phyloP scores from a whole-genome alignment of 352 stramenopile genomes.

The Phytophthora quininea region DNA sequence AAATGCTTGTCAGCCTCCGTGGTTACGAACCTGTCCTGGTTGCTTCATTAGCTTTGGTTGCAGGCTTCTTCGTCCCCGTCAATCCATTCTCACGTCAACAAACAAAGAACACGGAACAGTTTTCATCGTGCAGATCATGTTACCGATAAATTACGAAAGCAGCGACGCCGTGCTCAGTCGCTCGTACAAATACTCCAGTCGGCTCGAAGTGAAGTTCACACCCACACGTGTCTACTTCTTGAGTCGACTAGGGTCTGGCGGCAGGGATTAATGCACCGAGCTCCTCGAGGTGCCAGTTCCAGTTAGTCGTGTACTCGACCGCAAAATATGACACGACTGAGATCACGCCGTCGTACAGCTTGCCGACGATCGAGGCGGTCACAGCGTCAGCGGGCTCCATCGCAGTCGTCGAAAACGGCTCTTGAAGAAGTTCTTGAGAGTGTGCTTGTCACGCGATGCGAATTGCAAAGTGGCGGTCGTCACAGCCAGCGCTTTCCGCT shows the following conservation, averaged over 20 bases:
- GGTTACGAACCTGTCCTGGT: too few relatives aligned
- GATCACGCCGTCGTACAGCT: constrained; percentile 30
- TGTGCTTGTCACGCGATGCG: constrained; percentile 1
- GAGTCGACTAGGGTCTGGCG: constrained; percentile 3
- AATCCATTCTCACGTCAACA: too few relatives aligned
- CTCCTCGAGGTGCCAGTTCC: constrained; percentile 35
- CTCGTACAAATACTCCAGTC: not conserved
- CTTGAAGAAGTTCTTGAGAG: not conserved
- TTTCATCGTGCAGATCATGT: not conserved
- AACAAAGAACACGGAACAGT: constrained; percentile 1
- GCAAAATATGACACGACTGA: constrained; percentile 31
- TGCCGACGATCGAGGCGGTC: constrained; percentile 19
- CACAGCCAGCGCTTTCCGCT: constrained; percentile 6
- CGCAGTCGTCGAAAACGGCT: not conserved
- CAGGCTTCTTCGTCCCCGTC: too few relatives aligned
- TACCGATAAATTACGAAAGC: constrained; percentile 16
- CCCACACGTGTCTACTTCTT: too few relatives aligned
- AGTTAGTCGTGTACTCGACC: constrained; percentile 34
- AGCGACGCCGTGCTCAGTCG: not conserved
- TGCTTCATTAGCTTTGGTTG: too few relatives aligned
- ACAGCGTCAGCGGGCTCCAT: constrained; percentile 20
- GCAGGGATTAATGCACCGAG: constrained; percentile 26
- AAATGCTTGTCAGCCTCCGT: too few relatives aligned
- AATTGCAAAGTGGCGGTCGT: constrained; percentile 21
- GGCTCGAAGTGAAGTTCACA: too few relatives aligned